Evolutionary conservation across 306 rosid species (phyloP).

Genomic region (Acacia crassicarpa): DNA sequence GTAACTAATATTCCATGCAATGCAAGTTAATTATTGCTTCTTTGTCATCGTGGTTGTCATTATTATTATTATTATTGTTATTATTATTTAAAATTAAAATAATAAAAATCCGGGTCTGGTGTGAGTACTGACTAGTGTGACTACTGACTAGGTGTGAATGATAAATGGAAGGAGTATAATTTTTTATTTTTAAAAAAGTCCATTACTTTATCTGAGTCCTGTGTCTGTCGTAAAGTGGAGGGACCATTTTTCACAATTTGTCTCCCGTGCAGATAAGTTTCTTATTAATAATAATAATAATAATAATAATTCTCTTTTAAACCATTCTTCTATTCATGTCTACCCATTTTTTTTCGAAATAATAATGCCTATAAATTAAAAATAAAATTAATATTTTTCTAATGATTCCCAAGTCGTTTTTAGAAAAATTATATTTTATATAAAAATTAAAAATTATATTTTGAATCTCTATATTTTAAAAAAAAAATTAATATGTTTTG

Average conservation of each 20-base stretch:
- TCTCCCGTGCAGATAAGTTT: neutral
- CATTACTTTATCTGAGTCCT: conserved; percentile 8
- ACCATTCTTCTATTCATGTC: neutral
- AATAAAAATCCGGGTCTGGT: neutral
- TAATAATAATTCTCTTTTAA: neutral
- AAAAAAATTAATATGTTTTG: neutral
- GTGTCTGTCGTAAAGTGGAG: neutral
- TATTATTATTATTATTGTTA: neutral
- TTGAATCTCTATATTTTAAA: neutral
- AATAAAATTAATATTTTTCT: no score
- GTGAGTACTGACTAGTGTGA: neutral
- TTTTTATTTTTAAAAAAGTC: neutral
- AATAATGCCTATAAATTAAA: neutral
- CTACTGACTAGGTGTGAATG: neutral
- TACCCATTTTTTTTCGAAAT: neutral
- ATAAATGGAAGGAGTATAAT: neutral
- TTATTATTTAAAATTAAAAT: neutral
- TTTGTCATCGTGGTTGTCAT: neutral
- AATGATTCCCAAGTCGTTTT: no score
- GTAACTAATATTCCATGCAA: neutral
- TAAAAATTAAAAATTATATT: no score
- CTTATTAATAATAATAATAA: neutral
- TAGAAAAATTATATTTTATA: no score
- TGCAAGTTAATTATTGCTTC: neutral
- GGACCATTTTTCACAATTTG: conserved; percentile 12